Evolutionary conservation across 1,139 yeast genomes (phyloP), one percentile per base, ranked within the genome.

Genomic region (Candida tropicalis): DNA sequence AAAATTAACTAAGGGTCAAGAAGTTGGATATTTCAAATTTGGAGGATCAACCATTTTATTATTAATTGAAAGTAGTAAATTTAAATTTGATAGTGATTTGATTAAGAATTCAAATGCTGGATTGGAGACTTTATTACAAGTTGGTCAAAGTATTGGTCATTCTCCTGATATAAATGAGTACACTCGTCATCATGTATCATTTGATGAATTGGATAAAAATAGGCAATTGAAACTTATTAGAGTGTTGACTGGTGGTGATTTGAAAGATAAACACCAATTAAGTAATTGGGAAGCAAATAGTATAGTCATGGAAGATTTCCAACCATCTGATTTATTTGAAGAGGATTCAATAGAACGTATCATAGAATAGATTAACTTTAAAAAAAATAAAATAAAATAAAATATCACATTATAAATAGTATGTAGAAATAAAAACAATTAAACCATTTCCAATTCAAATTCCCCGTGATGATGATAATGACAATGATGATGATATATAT

Each of bases 141-240:
- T 91, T 2, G 99, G 98, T 0, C 93, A 88, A 83, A 86, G 96
- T 37, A 79, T 91, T 31, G 98, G 97, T 0, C 97, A 91, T 60
- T 54, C 77, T 0, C 79, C 78, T 0, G 75, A 68, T 10, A 65
- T 66, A 1, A 57, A 64, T 1, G 89, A 83, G 52, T 71, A 63
- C 52, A 64, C 68, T 44, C 70, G 93, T 55, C 67, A 68, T 42
- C 73, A 67, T 45, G 55, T 70, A 18, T 74, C 73, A 24, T 75
- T 79, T 49, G 66, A 69, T 8, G 67, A 74, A 29, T 77, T 77
- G 51, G 67, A 81, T 0, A 75, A 73, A 42, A 77, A 74, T 42
- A 63, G 70, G 45, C 82, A 75, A 56, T 54, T 75, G 52, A 73
- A 69, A 42, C 79, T 84, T 49, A 82, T 83, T 35, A 65, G 88